Percentiles rank a stretch among this genome's conserved stretches.
These are phyloP conservation scores for Claviceps maximensis DNA, from an alignment of 2,329 filamentous ascomycete species.

Conservation along the genomic window DNA sequence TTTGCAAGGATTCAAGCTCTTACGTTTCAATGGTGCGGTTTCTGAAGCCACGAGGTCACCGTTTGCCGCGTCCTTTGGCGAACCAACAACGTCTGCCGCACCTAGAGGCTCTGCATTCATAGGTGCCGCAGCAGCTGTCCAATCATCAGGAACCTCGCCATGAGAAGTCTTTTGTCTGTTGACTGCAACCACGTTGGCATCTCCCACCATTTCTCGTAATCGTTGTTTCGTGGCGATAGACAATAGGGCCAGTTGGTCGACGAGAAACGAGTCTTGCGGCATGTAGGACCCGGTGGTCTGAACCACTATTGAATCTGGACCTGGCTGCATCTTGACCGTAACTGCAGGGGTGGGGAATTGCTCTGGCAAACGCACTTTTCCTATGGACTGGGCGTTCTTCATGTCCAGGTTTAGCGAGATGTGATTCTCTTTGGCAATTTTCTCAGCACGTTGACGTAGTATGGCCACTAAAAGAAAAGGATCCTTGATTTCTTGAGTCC, in stretches of 20 bases:
- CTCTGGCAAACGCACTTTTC: conserved; percentile 34
- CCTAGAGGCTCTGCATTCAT: conserved; percentile 27
- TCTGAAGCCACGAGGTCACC: conserved; percentile 29
- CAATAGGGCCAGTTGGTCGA: conserved; percentile 70
- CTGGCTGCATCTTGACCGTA: conserved; percentile 39
- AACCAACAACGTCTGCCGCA: neutral
- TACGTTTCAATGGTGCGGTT: conserved; percentile 48
- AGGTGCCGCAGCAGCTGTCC: conserved; percentile 54
- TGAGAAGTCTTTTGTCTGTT: conserved; percentile 68
- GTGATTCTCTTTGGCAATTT: conserved; percentile 45
- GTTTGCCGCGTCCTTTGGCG: conserved; percentile 25
- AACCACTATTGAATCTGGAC: conserved; percentile 50
- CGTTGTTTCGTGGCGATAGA: conserved; percentile 75
- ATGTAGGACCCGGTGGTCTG: conserved; percentile 55
- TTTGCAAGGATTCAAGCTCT: conserved; percentile 13
- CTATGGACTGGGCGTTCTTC: conserved; percentile 32
- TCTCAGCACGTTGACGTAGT: conserved; percentile 43
- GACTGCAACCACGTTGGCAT: conserved; percentile 56
- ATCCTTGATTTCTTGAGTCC: conserved; percentile 58
- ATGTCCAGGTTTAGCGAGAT: conserved; percentile 41
- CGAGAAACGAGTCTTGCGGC: conserved; percentile 60
- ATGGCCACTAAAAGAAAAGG: conserved; percentile 58
- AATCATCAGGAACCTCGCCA: conserved; percentile 64
- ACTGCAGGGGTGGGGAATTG: conserved; percentile 39
- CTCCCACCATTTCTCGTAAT: conserved; percentile 61